Evolutionary conservation across 352 stramenopile species (phyloP).

Genomic region (Phytophthora colocasiae): DNA sequence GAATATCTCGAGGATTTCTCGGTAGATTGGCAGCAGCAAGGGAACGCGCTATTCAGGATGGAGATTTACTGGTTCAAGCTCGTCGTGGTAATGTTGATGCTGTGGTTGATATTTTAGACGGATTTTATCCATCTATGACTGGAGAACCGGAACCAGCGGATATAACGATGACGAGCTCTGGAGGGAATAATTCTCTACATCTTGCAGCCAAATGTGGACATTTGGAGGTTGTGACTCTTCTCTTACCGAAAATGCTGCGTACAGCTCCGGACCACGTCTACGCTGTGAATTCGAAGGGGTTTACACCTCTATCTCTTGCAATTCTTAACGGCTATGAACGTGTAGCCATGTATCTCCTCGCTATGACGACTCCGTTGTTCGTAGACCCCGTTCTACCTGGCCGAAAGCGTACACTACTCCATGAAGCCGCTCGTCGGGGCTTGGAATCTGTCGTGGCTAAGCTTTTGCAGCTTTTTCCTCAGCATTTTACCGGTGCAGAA

Average conservation of each 20-base stretch:
- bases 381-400: constrained; percentile 16
- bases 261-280: constrained; percentile 43
- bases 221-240: constrained; percentile 56
- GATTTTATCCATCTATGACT: constrained; percentile 34
- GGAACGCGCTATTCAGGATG: constrained; percentile 42
- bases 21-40: constrained; percentile 34
- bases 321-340: constrained; percentile 55
- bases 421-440: constrained; percentile 54
- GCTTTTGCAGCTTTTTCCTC: constrained; percentile 60
- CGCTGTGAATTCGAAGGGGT: constrained; percentile 41
- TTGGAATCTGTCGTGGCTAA: constrained; percentile 53
- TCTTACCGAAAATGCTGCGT: constrained; percentile 50
- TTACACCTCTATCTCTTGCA: constrained; percentile 60
- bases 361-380: constrained; percentile 60
- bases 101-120: constrained; percentile 71
- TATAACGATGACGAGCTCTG: constrained; percentile 37
- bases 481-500: constrained; percentile 46
- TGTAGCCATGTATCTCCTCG: constrained; percentile 62
- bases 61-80: constrained; percentile 65
- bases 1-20: constrained; percentile 65
- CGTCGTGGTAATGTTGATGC: constrained; percentile 53
- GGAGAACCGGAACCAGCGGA: constrained; percentile 33
- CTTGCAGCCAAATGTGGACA: constrained; percentile 59
- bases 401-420: constrained; percentile 50
- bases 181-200: constrained; percentile 58